Evolutionary conservation across 176 grass and related monocot genomes (phyloP).

Genomic region (Echinochloa phyllopogon): DNA sequence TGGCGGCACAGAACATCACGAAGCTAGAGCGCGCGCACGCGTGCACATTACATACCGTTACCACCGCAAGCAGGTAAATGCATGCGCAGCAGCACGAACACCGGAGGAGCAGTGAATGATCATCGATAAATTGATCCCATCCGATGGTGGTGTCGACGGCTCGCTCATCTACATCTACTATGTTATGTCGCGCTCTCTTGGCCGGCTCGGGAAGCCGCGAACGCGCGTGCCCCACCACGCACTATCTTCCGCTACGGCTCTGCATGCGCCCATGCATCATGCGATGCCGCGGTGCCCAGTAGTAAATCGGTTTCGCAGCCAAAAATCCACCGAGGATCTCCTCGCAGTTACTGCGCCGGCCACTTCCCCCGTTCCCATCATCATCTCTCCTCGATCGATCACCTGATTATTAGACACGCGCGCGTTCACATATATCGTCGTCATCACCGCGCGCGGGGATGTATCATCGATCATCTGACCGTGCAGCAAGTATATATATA

Average conservation of each 20-base stretch:
- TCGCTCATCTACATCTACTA: too few species aligned
- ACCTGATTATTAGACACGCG: not conserved
- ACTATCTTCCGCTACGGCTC: not conserved
- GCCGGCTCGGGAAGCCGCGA: slow-evolving; percentile 22
- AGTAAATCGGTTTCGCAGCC: slow-evolving; percentile 37
- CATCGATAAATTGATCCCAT: too few species aligned
- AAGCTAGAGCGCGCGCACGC: too few species aligned
- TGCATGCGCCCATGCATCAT: not conserved
- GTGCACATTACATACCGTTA: not conserved
- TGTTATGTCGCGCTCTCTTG: not conserved
- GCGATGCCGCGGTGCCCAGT: too few species aligned
- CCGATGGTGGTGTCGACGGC: too few species aligned
- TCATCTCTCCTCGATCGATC: not conserved
- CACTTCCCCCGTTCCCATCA: slow-evolving; percentile 21
- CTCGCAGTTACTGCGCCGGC: slow-evolving; percentile 28
- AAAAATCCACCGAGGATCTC: slow-evolving; percentile 35
- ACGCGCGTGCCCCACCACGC: not conserved
- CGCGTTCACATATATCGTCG: slow-evolving; percentile 9
- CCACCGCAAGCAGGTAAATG: not conserved
- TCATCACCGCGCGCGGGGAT: too few species aligned
- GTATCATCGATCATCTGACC: not conserved
- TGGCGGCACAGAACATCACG: too few species aligned
- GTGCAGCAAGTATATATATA: not conserved
- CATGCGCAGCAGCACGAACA: not conserved
- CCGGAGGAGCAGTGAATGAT: not conserved